Conservation (phyloP, 2,329 filamentous ascomycete genomes). For the Xylariales sp. region DNA sequence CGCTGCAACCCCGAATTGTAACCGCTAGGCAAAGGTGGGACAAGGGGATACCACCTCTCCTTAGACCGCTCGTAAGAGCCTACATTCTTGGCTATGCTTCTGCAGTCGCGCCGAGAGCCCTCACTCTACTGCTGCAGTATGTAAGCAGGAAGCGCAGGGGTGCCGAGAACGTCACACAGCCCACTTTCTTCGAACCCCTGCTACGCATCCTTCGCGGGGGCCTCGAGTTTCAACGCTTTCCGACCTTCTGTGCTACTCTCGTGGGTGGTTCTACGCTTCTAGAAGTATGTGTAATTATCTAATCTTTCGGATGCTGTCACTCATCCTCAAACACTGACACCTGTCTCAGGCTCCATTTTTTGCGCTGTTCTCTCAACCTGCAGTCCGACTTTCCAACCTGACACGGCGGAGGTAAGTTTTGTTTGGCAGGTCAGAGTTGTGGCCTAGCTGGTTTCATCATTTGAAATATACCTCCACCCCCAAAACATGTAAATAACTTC, state of each 20-base stretch:
- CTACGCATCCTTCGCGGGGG: conserved; percentile 43
- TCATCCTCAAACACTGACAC: conserved; percentile 5
- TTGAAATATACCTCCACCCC: conserved; percentile 2
- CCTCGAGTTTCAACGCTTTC: conserved; percentile 52
- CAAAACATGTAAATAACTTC: background rate
- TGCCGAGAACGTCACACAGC: conserved; percentile 17
- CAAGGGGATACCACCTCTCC: conserved; percentile 39
- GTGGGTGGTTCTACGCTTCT: conserved; percentile 57
- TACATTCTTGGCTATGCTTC: conserved; percentile 59
- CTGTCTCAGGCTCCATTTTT: conserved; percentile 4
- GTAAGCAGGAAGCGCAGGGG: conserved; percentile 33
- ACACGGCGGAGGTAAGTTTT: conserved; percentile 30
- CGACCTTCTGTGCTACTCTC: conserved; percentile 57
- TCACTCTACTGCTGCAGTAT: conserved; percentile 50
- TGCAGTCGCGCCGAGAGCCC: conserved; percentile 50
- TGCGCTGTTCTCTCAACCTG: conserved; percentile 3
- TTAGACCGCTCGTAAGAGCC: conserved; percentile 54
- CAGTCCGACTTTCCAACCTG: conserved; percentile 9
- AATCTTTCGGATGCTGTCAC: background rate
- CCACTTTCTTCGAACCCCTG: conserved; percentile 27
- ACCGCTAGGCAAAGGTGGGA: conserved; percentile 20
- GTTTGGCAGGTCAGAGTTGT: conserved; percentile 7
- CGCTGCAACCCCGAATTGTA: conserved; percentile 14
- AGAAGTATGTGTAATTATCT: conserved; percentile 39
- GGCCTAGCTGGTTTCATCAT: conserved; percentile 1